Evolutionary conservation across 176 grass and related monocot genomes (phyloP), one percentile per base, ranked within the genome.

Genomic region (Carex littledalei): DNA sequence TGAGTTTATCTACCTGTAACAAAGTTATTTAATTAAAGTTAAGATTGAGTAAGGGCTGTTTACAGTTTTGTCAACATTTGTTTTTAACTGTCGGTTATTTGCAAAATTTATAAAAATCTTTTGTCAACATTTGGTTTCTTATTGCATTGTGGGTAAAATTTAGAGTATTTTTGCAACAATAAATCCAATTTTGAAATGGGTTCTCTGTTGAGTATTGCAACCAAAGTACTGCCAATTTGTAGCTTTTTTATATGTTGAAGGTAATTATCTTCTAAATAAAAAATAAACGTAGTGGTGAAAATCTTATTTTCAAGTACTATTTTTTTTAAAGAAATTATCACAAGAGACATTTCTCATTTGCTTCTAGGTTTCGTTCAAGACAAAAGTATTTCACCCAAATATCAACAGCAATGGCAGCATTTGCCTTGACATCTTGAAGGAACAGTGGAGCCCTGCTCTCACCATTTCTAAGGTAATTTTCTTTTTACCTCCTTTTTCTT

Each of bases 391-490:
- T 66, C 86, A 84, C 89, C 88, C 81, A 55, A 81, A 89, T 85
- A 88, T 77, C 52, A 39, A 86, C 71, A 82, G 89, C 24, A 84
- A 85, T 26, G 87, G 84, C 49, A 85, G 86, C 59, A 78, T 69
- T 53, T 67, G 83, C 57, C 37, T 59, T 53, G 83, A 78, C 63
- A 87, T 81, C 22, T 65, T 67, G 63, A 84, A 88, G 71, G 74
- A 82, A 29, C 85, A 47, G 79, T 89, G 92, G 89, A 86, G 71
- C 86, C 90, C 85, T 70, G 84, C 72, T 22, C 79, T 85, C 58
- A 89, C 86, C 86, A 92, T 86, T 90, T 89, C 90, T 84, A 84
- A 92, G 72, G 88, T 50, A 72, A 41, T 81, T 64, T 54, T 65
- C 26, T 20, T 67, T 21, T 45, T 53, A 39, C 6, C 1, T 39